Percentiles rank a stretch among this genome's conserved stretches.
Conservation (phyloP, 2,329 filamentous ascomycete genomes). For the Microsporum canis region DNA sequence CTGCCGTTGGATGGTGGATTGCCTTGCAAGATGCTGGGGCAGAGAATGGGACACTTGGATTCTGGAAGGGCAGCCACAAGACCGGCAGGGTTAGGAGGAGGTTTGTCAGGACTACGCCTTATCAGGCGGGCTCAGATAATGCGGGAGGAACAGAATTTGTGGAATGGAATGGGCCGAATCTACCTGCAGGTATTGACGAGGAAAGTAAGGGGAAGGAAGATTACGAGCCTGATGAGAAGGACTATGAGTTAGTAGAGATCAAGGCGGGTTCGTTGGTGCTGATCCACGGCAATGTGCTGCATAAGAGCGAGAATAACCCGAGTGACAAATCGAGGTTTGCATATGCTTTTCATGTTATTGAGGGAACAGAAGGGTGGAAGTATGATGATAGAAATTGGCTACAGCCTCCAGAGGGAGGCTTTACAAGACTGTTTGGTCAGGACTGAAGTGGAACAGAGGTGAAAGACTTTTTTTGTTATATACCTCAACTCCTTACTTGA, state of each 20-base stretch:
- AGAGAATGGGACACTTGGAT: constrained; percentile 80
- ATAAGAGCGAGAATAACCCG: constrained; percentile 90
- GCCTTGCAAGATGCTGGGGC: constrained; percentile 82
- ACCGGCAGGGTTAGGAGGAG: constrained; percentile 59
- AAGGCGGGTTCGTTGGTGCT: constrained; percentile 83
- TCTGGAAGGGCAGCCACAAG: constrained; percentile 70
- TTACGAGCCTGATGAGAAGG: constrained; percentile 44
- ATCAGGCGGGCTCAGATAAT: constrained; percentile 21
- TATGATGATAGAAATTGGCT: constrained; percentile 92
- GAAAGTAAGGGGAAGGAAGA: constrained; percentile 38
- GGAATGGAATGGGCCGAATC: constrained; percentile 53
- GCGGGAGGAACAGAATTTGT: constrained; percentile 56
- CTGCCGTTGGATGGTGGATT: constrained; percentile 93
- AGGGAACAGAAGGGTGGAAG: constrained; percentile 52
- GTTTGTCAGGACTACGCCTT: constrained; percentile 53
- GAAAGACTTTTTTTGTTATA: background rate
- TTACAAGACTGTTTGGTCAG: constrained; percentile 53
- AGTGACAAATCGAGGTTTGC: constrained; percentile 82
- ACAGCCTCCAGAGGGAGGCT: constrained; percentile 68
- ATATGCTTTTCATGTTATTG: constrained; percentile 96
- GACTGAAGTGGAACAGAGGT: background rate
- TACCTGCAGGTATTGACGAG: constrained; percentile 45
- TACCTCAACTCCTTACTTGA: background rate
- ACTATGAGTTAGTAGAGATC: constrained; percentile 73
- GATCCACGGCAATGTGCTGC: constrained; percentile 89